Percentiles rank a stretch among this genome's conserved stretches.
phyloP scores from a whole-genome alignment of 768 basidiomycete species.

The Tephrocybe sp. region DNA sequence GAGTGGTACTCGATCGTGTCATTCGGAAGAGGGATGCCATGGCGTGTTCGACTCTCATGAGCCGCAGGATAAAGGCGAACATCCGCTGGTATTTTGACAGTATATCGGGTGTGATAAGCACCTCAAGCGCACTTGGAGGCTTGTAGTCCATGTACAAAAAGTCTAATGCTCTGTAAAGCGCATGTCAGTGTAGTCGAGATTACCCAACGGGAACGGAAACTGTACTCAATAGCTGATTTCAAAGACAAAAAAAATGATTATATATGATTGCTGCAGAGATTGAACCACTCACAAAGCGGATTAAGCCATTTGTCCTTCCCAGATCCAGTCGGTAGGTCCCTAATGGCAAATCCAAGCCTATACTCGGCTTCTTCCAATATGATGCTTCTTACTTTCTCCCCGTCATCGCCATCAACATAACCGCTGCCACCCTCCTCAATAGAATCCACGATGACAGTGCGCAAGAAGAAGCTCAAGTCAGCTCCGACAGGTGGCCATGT shows the following conservation, averaged over 20 bases:
- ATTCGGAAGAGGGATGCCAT: conserved; percentile 65
- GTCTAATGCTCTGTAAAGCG: conserved; percentile 67
- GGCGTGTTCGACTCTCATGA: conserved; percentile 77
- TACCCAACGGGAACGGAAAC: conserved; percentile 3
- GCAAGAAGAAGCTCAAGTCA: conserved; percentile 79
- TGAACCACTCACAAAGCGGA: conserved; percentile 65
- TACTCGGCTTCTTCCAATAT: conserved; percentile 65
- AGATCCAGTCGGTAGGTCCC: conserved; percentile 63
- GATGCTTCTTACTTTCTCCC: conserved; percentile 16
- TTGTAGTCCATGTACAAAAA: conserved; percentile 91
- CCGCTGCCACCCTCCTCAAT: conserved; percentile 37
- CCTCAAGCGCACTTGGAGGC: conserved; percentile 75
- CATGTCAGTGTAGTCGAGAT: conserved; percentile 3
- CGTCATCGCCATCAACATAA: conserved; percentile 22
- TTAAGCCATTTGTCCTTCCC: conserved; percentile 79
- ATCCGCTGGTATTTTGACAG: conserved; percentile 86
- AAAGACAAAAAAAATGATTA: conserved; percentile 1
- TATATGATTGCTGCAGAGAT: not conserved
- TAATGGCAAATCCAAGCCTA: conserved; percentile 82
- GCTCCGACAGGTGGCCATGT: conserved; percentile 88
- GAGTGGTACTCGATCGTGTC: conserved; percentile 36
- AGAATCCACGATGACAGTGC: conserved; percentile 85
- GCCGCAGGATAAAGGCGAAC: conserved; percentile 76
- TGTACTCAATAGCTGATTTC: conserved; percentile 48
- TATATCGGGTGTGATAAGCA: conserved; percentile 68